Evolutionary conservation across 768 basidiomycete species (phyloP).

Genomic region (Boletus subcaerulescens): DNA sequence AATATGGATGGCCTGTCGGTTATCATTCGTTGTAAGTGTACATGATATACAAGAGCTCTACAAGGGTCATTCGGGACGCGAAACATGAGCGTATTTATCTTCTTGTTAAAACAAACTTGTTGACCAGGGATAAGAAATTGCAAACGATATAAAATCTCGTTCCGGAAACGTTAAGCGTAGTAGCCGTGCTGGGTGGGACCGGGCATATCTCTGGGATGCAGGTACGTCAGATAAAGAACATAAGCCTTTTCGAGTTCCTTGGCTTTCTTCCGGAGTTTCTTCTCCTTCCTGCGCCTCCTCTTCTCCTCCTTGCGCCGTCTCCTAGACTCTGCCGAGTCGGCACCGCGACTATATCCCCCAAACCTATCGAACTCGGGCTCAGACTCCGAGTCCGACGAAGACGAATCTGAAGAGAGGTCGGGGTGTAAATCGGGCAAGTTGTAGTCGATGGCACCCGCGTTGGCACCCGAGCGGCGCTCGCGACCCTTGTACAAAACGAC

Average conservation of each 20-base stretch:
- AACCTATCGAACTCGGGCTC: conserved; percentile 43
- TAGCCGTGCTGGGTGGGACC: conserved; percentile 26
- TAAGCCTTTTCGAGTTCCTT: conserved; percentile 63
- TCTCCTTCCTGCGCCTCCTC: conserved; percentile 61
- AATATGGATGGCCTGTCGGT: conserved; percentile 1
- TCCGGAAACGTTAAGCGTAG: conserved; percentile 17
- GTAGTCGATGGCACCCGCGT: conserved; percentile 52
- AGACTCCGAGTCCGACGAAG: conserved; percentile 39
- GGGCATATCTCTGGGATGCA: conserved; percentile 35
- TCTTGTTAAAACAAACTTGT: neutral
- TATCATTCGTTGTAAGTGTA: conserved; percentile 14
- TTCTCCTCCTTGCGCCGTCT: conserved; percentile 56
- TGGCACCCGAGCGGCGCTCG: conserved; percentile 70
- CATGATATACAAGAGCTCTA: conserved; percentile 8
- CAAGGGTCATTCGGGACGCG: neutral
- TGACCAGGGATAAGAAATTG: neutral
- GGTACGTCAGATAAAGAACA: conserved; percentile 57
- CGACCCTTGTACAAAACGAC: conserved; percentile 77
- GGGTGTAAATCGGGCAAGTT: conserved; percentile 49
- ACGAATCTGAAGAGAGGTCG: conserved; percentile 38
- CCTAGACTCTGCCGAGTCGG: conserved; percentile 48
- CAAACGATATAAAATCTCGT: neutral
- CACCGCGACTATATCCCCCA: conserved; percentile 44
- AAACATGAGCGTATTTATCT: conserved; percentile 1
- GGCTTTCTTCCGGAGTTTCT: conserved; percentile 55